phyloP scores from a whole-genome alignment of 2,329 filamentous ascomycete genomes.

The Fusarium foetens region DNA sequence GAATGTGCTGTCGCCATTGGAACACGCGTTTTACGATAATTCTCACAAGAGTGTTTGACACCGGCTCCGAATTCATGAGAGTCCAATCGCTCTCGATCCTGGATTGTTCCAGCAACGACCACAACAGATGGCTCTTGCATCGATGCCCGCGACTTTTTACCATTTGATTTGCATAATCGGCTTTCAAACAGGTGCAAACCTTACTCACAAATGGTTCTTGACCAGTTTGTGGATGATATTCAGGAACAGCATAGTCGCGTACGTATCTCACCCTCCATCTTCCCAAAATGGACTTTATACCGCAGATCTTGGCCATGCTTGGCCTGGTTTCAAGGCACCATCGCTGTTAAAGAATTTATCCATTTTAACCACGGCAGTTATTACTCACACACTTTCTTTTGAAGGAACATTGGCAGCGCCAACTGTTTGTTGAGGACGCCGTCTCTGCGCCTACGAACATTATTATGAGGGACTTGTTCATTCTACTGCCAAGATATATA shows the following conservation, averaged over 20 bases:
- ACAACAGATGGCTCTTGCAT: background rate
- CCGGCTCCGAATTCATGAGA: background rate
- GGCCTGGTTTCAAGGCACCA: conserved; percentile 9
- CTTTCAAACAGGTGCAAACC: background rate
- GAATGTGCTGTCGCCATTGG: conserved; percentile 45
- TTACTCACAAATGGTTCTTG: conserved; percentile 10
- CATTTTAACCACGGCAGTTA: conserved; percentile 16
- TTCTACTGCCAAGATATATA: background rate
- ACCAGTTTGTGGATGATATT: conserved; percentile 24
- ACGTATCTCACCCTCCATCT: conserved; percentile 16
- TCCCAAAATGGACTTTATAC: conserved; percentile 27
- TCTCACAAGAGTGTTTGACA: background rate
- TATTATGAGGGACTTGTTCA: background rate
- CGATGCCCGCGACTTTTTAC: background rate
- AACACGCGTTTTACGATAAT: conserved; percentile 35
- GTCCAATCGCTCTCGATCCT: background rate
- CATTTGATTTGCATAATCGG: background rate
- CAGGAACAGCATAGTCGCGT: conserved; percentile 30
- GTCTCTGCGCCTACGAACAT: background rate
- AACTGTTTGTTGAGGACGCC: background rate
- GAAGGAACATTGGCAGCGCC: background rate
- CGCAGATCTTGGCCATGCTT: conserved; percentile 33
- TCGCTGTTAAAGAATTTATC: conserved; percentile 23
- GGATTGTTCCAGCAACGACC: background rate
- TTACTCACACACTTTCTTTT: background rate